Percentiles rank a stretch among this genome's conserved stretches.
phyloP scores from a whole-genome alignment of 148 eudicot genomes.

The Cornus suecica region DNA sequence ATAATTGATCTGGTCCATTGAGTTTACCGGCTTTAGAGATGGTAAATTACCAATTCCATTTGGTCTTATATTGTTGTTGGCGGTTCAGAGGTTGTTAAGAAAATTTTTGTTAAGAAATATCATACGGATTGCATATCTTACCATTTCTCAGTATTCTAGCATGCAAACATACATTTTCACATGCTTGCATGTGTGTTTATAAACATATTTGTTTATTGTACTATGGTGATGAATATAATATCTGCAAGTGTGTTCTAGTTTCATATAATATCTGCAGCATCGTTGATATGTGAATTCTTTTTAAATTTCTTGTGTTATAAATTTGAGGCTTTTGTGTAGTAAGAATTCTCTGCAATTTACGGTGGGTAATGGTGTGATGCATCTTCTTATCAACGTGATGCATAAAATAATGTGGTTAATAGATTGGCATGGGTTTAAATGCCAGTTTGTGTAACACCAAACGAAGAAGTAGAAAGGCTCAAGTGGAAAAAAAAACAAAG shows the following conservation, averaged over 20 bases:
- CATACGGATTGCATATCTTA: not conserved
- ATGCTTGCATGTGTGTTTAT: not conserved
- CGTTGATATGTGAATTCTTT: no score
- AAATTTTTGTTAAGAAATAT: not conserved
- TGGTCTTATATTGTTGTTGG: constrained; percentile 13
- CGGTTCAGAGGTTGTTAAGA: not conserved
- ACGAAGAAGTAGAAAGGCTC: not conserved
- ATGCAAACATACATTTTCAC: not conserved
- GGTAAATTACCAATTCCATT: not conserved
- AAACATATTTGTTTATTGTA: not conserved
- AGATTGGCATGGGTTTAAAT: not conserved
- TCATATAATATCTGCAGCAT: not conserved
- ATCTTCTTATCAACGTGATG: not conserved
- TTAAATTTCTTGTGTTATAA: not conserved
- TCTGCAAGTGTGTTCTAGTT: not conserved
- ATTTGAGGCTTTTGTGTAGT: no score
- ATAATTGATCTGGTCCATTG: constrained; percentile 1
- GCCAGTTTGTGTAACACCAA: not conserved
- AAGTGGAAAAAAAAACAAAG: not conserved
- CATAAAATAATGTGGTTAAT: not conserved
- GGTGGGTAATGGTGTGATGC: not conserved
- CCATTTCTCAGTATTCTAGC: not conserved
- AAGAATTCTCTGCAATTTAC: not conserved
- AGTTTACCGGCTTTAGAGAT: not conserved
- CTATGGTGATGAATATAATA: not conserved